phyloP scores from a whole-genome alignment of 805 yeast species.

The Ascoidea rubescens region DNA sequence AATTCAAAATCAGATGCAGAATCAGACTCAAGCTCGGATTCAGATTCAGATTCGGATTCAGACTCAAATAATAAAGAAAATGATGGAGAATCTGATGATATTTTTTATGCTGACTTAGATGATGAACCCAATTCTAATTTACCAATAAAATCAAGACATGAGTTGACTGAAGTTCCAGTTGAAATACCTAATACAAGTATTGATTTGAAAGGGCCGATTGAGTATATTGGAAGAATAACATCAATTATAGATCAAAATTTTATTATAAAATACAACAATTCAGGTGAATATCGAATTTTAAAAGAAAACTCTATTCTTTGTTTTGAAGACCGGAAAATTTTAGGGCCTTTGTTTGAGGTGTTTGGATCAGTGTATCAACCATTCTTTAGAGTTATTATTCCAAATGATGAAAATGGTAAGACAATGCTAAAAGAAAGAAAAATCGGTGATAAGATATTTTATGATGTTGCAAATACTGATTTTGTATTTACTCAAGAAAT shows the following conservation, averaged over 20 bases:
- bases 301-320: slow-evolving; percentile 75
- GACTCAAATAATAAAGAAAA: slow-evolving; percentile 11
- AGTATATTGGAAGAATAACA: neutral
- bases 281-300: slow-evolving; percentile 78
- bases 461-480: neutral
- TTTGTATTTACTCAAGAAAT: neutral
- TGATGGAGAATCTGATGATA: slow-evolving; percentile 12
- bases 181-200: neutral
- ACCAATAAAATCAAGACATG: neutral
- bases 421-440: slow-evolving; percentile 13
- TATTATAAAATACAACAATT: slow-evolving; percentile 52
- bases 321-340: slow-evolving; percentile 48
- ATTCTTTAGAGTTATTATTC: slow-evolving; percentile 58
- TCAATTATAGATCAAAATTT: slow-evolving; percentile 53
- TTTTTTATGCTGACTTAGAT: slow-evolving; percentile 10
- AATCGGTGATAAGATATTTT: slow-evolving; percentile 34
- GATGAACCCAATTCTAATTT: neutral
- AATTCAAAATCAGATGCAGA: slow-evolving; percentile 11
- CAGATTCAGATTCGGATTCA: slow-evolving; percentile 12
- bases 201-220: neutral
- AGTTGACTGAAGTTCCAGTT: neutral
- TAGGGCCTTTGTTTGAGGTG: slow-evolving; percentile 79
- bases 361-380: slow-evolving; percentile 85
- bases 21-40: slow-evolving; percentile 5
- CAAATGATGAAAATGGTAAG: slow-evolving; percentile 25